Conservation (phyloP, 108 stramenopile genomes). For the Schizochytrium sp. region DNA sequence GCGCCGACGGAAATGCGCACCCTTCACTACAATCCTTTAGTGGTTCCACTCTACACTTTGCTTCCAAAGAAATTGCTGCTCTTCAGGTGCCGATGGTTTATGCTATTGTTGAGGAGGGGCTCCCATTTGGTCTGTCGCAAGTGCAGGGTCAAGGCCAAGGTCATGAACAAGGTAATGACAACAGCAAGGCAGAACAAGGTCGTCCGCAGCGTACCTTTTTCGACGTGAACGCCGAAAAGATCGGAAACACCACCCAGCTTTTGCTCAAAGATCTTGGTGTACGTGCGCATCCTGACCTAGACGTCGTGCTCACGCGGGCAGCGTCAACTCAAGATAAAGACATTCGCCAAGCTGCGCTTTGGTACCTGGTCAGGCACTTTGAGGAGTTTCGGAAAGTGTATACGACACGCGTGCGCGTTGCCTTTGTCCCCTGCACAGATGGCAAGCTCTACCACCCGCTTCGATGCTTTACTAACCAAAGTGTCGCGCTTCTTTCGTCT, state of each 20-base stretch:
- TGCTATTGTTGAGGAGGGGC: neutral
- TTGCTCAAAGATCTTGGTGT: neutral
- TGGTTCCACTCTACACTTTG: neutral
- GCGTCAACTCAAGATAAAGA: neutral
- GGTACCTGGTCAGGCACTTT: neutral
- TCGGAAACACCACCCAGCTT: neutral
- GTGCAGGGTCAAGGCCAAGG: too few species aligned
- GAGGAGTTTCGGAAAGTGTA: neutral
- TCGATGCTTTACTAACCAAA: neutral
- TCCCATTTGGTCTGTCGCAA: neutral
- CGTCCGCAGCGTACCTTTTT: neutral
- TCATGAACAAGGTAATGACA: neutral
- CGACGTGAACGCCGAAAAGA: neutral
- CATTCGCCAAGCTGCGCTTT: neutral
- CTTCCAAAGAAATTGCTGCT: neutral
- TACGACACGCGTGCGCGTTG: neutral
- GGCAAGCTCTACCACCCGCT: neutral
- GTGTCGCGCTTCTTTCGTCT: neutral
- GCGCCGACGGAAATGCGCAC: neutral
- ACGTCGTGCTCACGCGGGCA: neutral
- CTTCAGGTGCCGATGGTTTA: neutral
- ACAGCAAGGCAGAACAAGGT: neutral
- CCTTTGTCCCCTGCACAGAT: neutral
- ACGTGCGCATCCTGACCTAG: neutral
- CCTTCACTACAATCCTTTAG: neutral